Percentiles rank a stretch among this genome's conserved stretches.
Evolutionary conservation across 495 filamentous ascomycete species (phyloP).

Genomic region (Copromyces sp.): DNA sequence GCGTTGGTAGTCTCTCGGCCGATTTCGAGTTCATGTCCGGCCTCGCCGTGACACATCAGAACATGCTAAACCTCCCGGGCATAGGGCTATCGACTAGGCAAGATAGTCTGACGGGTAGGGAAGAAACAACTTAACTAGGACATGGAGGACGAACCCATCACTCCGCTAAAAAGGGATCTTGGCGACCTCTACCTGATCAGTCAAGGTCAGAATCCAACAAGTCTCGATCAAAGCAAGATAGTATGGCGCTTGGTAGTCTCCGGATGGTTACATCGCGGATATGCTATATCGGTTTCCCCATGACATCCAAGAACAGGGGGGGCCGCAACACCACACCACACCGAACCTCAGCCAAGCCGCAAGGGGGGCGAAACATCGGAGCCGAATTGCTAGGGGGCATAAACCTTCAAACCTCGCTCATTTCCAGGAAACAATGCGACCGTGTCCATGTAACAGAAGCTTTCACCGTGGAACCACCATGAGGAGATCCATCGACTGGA

Average conservation of each 20-base stretch:
- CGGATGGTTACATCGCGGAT: neutral
- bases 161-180: neutral
- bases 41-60: too few species aligned
- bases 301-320: neutral
- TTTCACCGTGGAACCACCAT: neutral
- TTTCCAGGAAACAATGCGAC: neutral
- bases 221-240: neutral
- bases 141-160: neutral
- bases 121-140: too few species aligned
- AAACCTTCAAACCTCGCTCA: neutral
- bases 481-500: neutral
- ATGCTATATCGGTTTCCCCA: neutral
- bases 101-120: neutral
- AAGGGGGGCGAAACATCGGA: neutral
- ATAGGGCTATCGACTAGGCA: neutral
- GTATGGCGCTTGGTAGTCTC: neutral
- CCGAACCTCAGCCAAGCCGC: neutral
- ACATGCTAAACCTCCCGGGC: neutral
- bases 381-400: neutral
- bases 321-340: neutral
- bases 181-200: neutral
- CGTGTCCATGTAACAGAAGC: neutral
- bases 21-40: neutral
- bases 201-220: neutral
- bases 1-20: neutral